Evolutionary conservation across 495 filamentous ascomycete genomes (phyloP), one percentile per base, ranked within the genome.

Genomic region (Neurospora terricola): DNA sequence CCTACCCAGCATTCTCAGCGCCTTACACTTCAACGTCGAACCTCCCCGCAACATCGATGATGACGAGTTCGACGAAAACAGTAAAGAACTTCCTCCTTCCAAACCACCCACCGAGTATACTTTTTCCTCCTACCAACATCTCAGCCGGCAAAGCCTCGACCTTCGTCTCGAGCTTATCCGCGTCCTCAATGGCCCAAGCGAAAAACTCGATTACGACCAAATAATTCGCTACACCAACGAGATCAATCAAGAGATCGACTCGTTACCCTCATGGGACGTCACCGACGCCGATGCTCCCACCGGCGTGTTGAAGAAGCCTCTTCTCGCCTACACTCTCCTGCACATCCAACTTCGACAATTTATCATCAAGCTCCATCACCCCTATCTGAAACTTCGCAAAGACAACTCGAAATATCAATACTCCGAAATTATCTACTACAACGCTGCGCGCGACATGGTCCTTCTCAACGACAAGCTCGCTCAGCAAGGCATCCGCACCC

Each of bases 401-500:
- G 72, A 74, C 16, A 83, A 83, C 68, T 80, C 80, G 45, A 84
- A 83, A 38, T 82, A 82, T 73, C 82, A 83, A 69, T 83, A 84
- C 74, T 84, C 82, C 0, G 83, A 85, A 70, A 84, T 83, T 18
- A 78, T 84, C 72, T 85, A 83, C 71, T 84, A 84, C 77, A 84
- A 85, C 72, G 82, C 83, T 5, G 80, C 83, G 14, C 78, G 82
- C 38, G 83, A 85, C 73, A 84, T 85, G 73, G 81, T 84, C 14
- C 78, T 84, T 11, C 78, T 85, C 36, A 78, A 81, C 71, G 80
- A 81, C 73, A 81, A 81, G 71, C 76, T 85, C 30, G 77, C 75
- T n/a, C 78, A 83, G 71, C 78, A 78, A 40, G 82, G 83, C n/a
- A 77, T 81, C 39, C 79, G 82, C 30, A 82, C 81, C 18, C 78